A percentile compares a stretch with the other conserved stretches of the same genome.
phyloP scores from a whole-genome alignment of 2,329 filamentous ascomycete species.

The Fusarium pininemorale region DNA sequence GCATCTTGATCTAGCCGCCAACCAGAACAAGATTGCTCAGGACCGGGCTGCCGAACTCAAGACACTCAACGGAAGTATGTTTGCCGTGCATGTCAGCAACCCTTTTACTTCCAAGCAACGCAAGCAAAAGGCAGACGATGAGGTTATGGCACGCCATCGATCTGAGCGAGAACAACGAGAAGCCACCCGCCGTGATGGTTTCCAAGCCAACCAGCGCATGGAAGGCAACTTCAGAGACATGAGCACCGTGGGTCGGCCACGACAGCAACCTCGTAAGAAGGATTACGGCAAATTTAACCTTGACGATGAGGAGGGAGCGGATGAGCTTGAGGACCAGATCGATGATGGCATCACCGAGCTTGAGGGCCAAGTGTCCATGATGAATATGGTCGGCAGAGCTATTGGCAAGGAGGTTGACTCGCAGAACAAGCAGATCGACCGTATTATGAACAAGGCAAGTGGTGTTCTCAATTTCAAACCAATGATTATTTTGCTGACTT shows the following conservation, averaged over 20 bases:
- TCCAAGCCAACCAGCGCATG: slow-evolving; percentile 62
- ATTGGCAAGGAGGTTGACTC: slow-evolving; percentile 79
- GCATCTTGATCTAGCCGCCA: slow-evolving; percentile 82
- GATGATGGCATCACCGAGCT: slow-evolving; percentile 71
- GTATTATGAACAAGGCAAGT: slow-evolving; percentile 79
- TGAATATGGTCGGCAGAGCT: slow-evolving; percentile 78
- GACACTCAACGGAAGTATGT: slow-evolving; percentile 89
- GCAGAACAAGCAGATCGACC: slow-evolving; percentile 79
- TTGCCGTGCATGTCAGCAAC: slow-evolving; percentile 81
- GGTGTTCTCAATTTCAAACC: not conserved
- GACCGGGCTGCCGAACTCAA: slow-evolving; percentile 86
- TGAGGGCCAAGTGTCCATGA: slow-evolving; percentile 71
- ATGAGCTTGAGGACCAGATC: slow-evolving; percentile 62
- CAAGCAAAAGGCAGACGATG: slow-evolving; percentile 70
- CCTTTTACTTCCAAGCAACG: slow-evolving; percentile 78
- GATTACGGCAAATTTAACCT: slow-evolving; percentile 75
- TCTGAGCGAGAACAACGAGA: slow-evolving; percentile 73
- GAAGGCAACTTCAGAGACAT: slow-evolving; percentile 60
- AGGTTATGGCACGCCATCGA: slow-evolving; percentile 74
- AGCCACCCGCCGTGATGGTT: slow-evolving; percentile 63
- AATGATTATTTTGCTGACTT: slow-evolving; percentile 41
- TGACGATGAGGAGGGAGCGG: slow-evolving; percentile 70
- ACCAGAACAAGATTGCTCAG: slow-evolving; percentile 78
- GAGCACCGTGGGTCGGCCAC: slow-evolving; percentile 39
- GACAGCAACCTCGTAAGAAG: slow-evolving; percentile 50